Evolutionary conservation across 768 basidiomycete species (phyloP), one percentile per base, ranked within the genome.

Genomic region (Termitomyces sp.): DNA sequence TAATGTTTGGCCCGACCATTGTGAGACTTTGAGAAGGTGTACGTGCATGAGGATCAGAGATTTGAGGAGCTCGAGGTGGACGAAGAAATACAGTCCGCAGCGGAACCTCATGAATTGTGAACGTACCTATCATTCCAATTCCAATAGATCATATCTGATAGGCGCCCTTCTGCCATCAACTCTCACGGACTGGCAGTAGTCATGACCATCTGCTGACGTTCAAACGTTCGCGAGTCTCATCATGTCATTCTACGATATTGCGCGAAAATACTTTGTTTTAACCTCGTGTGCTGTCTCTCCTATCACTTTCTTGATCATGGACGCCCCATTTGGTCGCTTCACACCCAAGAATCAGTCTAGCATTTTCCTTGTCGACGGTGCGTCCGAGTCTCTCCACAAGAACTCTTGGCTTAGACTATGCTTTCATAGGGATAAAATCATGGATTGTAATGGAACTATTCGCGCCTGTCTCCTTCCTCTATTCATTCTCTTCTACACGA

Each of bases 401-500:
- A 45, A 4, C 30, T 37, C 27, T 36, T 45, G 20, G 56, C 58
- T 14, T 30, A 33, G 10, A 26, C 18, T 7, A 36, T 44, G 16
- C 7, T 50, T 44, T 39, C 37, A 36, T 47, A 33, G 64, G 67
- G 7, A 70, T 74, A 37, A 72, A 72, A 53, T 69, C 88, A n/a
- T 93, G 90, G 90, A 90, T 91, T 14, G 9, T 80, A 56, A 91
- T 92, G 91, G 90, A 92, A 65, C 71, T 88, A 36, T 75, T 86
- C 22, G 79, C 89, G 0, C 88, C 88, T 1, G 30, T 78, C 37
- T 62, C 70, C 16, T 86, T 91, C 69, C 26, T 81, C n/a, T 69
- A 77, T 65, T 70, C 79, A 0, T 79, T 84, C 69, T 77, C 81
- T 0, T 85, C 86, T 0, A 65, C 68, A 62, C 43, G 71, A 63